A percentile compares a stretch with the other conserved stretches of the same genome.
Conservation (phyloP, 768 basidiomycete genomes). For the Amyloporia xantha region DNA sequence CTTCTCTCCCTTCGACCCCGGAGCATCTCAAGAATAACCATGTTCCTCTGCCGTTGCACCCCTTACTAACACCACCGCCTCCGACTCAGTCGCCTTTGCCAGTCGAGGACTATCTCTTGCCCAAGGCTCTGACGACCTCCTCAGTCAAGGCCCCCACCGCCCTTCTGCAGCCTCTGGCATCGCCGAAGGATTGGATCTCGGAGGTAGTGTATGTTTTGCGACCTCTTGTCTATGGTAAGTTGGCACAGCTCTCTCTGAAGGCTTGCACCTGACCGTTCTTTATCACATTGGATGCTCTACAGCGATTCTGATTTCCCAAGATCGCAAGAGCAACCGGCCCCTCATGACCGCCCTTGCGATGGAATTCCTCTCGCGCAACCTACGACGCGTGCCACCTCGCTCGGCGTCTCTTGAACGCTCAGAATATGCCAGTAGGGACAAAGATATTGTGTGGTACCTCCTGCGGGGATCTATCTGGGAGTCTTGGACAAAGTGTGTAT, state of each 20-base stretch:
- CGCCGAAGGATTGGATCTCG: slow-evolving; percentile 67
- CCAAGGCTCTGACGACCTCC: slow-evolving; percentile 69
- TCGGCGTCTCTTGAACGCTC: slow-evolving; percentile 60
- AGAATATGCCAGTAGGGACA: slow-evolving; percentile 80
- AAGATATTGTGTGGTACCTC: slow-evolving; percentile 78
- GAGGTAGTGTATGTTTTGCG: slow-evolving; percentile 67
- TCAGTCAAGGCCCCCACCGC: slow-evolving; percentile 67
- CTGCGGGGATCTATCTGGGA: slow-evolving; percentile 85
- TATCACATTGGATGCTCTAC: too few species aligned
- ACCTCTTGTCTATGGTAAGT: slow-evolving; percentile 71
- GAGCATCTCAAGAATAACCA: slow-evolving; percentile 81
- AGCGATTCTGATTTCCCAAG: slow-evolving; percentile 36
- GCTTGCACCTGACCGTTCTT: not conserved
- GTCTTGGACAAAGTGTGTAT: slow-evolving; percentile 56
- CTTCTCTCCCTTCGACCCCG: slow-evolving; percentile 57
- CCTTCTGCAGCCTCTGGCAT: slow-evolving; percentile 53
- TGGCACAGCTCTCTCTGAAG: not conserved
- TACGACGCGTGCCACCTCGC: slow-evolving; percentile 60
- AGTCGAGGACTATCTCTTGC: slow-evolving; percentile 76
- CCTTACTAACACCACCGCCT: slow-evolving; percentile 48
- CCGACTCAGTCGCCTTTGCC: slow-evolving; percentile 46
- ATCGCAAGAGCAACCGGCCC: slow-evolving; percentile 47
- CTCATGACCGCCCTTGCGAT: slow-evolving; percentile 58
- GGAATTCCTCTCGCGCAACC: slow-evolving; percentile 66
- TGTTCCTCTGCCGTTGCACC: slow-evolving; percentile 56